A percentile compares a stretch with the other conserved stretches of the same genome.
phyloP scores from a whole-genome alignment of 2,329 filamentous ascomycete genomes.

The Cladosporium velox region DNA sequence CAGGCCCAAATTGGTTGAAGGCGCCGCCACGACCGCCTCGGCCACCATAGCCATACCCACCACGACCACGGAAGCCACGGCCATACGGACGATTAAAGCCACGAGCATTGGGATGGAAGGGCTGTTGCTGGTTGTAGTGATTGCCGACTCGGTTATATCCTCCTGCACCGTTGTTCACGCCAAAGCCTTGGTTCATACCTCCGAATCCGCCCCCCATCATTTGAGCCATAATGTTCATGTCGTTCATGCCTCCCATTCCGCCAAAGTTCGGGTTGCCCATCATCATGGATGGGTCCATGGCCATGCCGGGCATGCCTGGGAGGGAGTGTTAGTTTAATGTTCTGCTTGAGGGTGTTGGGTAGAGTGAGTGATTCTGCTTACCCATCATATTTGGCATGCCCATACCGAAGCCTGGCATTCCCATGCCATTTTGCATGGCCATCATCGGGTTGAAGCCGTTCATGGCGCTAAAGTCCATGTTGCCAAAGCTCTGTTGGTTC shows the following conservation, averaged over 20 bases:
- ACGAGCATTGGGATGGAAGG: slow-evolving; percentile 58
- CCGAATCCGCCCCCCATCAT: slow-evolving; percentile 43
- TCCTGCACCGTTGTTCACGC: slow-evolving; percentile 49
- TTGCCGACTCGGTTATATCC: slow-evolving; percentile 47
- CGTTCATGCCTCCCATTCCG: slow-evolving; percentile 76
- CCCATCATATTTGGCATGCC: slow-evolving; percentile 74
- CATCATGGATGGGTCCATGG: slow-evolving; percentile 71
- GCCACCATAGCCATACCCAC: slow-evolving; percentile 31
- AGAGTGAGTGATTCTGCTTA: slow-evolving; percentile 52
- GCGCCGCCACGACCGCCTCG: slow-evolving; percentile 19
- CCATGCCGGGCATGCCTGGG: slow-evolving; percentile 76
- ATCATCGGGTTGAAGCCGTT: slow-evolving; percentile 73
- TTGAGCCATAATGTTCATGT: slow-evolving; percentile 60
- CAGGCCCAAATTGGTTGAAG: slow-evolving; percentile 22
- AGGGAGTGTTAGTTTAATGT: not conserved
- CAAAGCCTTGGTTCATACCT: slow-evolving; percentile 48
- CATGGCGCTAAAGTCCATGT: slow-evolving; percentile 32
- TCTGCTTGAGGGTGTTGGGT: not conserved
- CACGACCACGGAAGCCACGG: slow-evolving; percentile 40
- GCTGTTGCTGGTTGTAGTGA: slow-evolving; percentile 43
- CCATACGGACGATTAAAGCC: slow-evolving; percentile 64
- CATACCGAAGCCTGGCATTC: slow-evolving; percentile 44
- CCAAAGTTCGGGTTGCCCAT: slow-evolving; percentile 67
- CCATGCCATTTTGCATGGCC: slow-evolving; percentile 58
- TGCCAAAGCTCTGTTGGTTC: slow-evolving; percentile 28